These are phyloP conservation scores for Vitis hybrid DNA, from an alignment of 177 flowering plant genomes.

Conservation along the genomic window DNA sequence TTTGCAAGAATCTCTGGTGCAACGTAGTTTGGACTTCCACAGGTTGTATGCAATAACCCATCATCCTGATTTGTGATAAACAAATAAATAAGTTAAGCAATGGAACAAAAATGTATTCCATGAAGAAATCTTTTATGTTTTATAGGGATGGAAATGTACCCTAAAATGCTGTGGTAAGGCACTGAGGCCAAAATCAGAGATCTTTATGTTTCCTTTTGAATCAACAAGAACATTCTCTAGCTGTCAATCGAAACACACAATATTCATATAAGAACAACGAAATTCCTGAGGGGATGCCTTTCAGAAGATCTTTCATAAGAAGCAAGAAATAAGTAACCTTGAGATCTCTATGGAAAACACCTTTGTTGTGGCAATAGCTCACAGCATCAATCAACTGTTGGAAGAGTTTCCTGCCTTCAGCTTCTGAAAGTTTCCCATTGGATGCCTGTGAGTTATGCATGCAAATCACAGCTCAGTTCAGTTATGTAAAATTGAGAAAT, in stretches of 20 bases:
- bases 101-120: not conserved
- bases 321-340: slow-evolving; percentile 42
- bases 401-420: slow-evolving; percentile 70
- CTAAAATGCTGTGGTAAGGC: slow-evolving; percentile 88
- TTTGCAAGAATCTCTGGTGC: slow-evolving; percentile 93
- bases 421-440: slow-evolving; percentile 64
- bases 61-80: slow-evolving; percentile 50
- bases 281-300: too few species aligned
- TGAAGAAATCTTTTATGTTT: not conserved
- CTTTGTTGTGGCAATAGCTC: slow-evolving; percentile 83
- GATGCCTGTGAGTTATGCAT: slow-evolving; percentile 38
- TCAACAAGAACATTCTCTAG: slow-evolving; percentile 90
- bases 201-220: slow-evolving; percentile 76
- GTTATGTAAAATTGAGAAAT: not conserved
- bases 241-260: slow-evolving; percentile 33
- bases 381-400: slow-evolving; percentile 90
- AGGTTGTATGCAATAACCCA: slow-evolving; percentile 90
- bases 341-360: slow-evolving; percentile 87
- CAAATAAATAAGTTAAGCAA: not conserved
- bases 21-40: slow-evolving; percentile 98
- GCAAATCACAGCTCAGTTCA: not conserved
- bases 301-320: not conserved
- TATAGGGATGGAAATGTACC: slow-evolving; percentile 37
- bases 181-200: slow-evolving; percentile 95
- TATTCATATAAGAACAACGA: not conserved